Base-by-base conservation (phyloP, 2,329 filamentous ascomycete species). In the Microthyrium microscopicum region DNA sequence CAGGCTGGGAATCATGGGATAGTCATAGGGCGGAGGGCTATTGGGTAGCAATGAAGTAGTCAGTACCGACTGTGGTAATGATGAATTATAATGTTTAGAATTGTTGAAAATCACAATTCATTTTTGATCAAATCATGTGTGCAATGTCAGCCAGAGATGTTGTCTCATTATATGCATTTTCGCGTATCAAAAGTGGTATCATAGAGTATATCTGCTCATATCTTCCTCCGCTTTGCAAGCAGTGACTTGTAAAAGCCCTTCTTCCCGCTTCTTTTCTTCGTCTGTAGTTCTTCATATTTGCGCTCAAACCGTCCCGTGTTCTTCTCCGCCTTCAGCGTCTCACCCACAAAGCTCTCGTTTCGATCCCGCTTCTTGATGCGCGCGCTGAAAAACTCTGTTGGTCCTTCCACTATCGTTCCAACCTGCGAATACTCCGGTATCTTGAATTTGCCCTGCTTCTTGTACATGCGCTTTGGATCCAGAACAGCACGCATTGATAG, bases 401-500 rank as follows among this genome's bases (percentile, higher is more conserved):
- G 76, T 1, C 85, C 85, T 47, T 91, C 77, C 36, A 94, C 69
- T 39, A 98, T 72, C 5, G 81, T 87, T 37, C 87, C 89, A 19
- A 93, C 72, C 46, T 92, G 82, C 15, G 80, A 91, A 51, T 79
- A 95, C 40, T 83, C 73, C 1, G 89, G 89, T 1, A 77, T 58
- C 39, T 71, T 62, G 38, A 69, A 65, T 50, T 78, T 84, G 35
- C 72, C 67, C 33, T 87, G 76, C 55, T 94, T 95, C 53, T 87
- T 91, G 64, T 92, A 92, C 48, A 87, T 79, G 31, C 79, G 68
- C 52, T 95, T 87, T 1, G 84, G 76, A 43, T 95, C 87, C 16
- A 95, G 65, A 15, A 93, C 76, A 36, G 75, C 77, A 53, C 89
- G 74, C 77, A 94, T 87, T 42, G 82, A 76, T 38, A 98, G 62